These are phyloP conservation scores for Saccharomycopsis sp. DNA, from an alignment of 805 yeast genomes.

Conservation along the genomic window DNA sequence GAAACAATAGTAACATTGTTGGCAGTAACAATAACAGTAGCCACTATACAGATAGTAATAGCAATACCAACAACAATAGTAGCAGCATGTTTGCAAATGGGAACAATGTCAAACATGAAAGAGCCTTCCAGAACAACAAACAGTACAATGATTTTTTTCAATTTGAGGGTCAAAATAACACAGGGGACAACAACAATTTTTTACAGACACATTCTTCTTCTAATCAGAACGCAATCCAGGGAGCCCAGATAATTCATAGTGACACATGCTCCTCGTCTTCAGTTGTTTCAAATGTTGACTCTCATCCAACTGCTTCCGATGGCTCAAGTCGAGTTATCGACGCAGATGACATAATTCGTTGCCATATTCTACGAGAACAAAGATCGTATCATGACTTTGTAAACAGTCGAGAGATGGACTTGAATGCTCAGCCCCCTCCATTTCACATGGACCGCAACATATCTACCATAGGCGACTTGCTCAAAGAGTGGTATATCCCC, in stretches of 20 bases:
- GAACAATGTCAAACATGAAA: not conserved
- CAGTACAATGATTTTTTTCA: not conserved
- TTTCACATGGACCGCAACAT: slow-evolving; percentile 17
- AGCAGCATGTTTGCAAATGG: no score
- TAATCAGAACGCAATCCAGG: not conserved
- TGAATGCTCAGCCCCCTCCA: slow-evolving; percentile 6
- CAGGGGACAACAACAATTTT: not conserved
- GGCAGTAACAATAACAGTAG: not conserved
- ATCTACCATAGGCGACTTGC: slow-evolving; percentile 4
- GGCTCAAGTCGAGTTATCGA: not conserved
- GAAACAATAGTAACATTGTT: not conserved
- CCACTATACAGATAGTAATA: not conserved
- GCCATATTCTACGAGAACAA: not conserved
- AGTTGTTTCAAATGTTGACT: not conserved
- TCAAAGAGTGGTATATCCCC: slow-evolving; percentile 16
- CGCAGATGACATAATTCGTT: not conserved
- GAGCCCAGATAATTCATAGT: not conserved
- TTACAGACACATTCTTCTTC: not conserved
- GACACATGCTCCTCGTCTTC: not conserved
- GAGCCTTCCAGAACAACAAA: not conserved
- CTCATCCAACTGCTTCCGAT: not conserved
- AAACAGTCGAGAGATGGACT: not conserved
- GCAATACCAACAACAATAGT: no score
- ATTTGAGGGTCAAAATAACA: not conserved
- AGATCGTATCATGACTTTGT: not conserved